Evolutionary conservation across 202 grass and related monocot genomes (phyloP), one percentile per base, ranked within the genome.

Genomic region (Panicum hallii): DNA sequence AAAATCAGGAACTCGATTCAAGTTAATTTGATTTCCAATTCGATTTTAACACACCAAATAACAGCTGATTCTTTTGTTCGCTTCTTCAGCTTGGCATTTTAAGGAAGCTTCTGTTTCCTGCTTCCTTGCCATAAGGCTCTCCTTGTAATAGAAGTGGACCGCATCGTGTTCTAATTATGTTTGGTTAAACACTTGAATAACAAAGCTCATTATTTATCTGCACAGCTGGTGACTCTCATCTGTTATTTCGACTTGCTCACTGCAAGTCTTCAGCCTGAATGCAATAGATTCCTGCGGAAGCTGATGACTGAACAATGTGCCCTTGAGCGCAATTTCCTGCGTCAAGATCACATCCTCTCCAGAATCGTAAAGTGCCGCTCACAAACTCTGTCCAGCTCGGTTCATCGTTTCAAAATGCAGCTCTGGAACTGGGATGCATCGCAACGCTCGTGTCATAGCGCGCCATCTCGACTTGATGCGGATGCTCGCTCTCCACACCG

Each of bases 11-110:
- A 71, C 79, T 85, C 19, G 46, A 85, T 84, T 89, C 10, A 69
- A 44, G 50, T 77, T 38, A 75, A 52, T 58, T 77, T 85, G 72
- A 88, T 89, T 79, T 57, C 32, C 74, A 17, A 74, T 80, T 82
- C 22, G 54, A 73, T 79, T 80, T 80, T 86, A 74, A 84, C 79
- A 86, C 45, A 80, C 34, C 17, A n/a, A 80, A 89, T 92, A 90
- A 90, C 83, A 79, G 82, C 58, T 85, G 70, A 79, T 89, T 92
- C 36, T 75, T 79, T 82, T 52, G 63, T 50, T 87, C 72, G 28
- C 66, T 83, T 80, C 61, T 88, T 86, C 78, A 83, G 78, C 78
- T 79, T 77, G 53, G 77, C 72, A 42, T 28, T 68, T 78, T 22
- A 11, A 11, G 82, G 54, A 63, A 54, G 55, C 49, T 32, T 63